Evolutionary conservation across 306 rosid genomes (phyloP).

Genomic region (Amphicarpaea edgeworthii): DNA sequence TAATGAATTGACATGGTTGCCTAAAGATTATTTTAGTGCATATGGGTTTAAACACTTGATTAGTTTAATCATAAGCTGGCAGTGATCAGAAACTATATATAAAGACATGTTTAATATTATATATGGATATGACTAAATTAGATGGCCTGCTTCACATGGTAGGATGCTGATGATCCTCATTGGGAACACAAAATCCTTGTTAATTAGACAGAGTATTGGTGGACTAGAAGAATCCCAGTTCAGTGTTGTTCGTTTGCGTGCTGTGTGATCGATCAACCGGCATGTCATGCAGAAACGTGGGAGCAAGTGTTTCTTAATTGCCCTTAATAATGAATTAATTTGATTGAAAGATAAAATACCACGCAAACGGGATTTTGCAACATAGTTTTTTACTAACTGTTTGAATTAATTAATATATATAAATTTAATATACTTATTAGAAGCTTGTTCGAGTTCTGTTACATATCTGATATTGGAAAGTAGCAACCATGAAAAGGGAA

Average conservation of each 20-base stretch:
- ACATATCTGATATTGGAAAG: too few relatives aligned
- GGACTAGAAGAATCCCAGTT: constrained; percentile 61
- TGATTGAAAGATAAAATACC: too few relatives aligned
- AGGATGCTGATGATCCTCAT: constrained; percentile 47
- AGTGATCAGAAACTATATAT: constrained; percentile 37
- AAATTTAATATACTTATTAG: too few relatives aligned
- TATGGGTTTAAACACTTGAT: constrained; percentile 21
- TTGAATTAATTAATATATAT: too few relatives aligned
- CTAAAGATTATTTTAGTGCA: constrained; percentile 1
- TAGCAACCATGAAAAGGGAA: too few relatives aligned
- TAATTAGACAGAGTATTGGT: constrained; percentile 42
- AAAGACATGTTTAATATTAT: too few relatives aligned
- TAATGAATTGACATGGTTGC: constrained; percentile 38
- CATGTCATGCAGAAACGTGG: constrained; percentile 63
- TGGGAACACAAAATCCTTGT: constrained; percentile 50
- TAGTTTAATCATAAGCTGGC: constrained; percentile 41
- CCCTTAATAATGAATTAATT: constrained; percentile 32
- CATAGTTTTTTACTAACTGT: too few relatives aligned
- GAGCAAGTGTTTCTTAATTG: constrained; percentile 53
- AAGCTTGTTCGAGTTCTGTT: too few relatives aligned
- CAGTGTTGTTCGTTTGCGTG: constrained; percentile 52
- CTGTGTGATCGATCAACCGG: neutral
- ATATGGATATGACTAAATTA: neutral
- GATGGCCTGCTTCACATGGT: constrained; percentile 60
- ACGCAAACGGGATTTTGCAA: too few relatives aligned